Percentiles rank a stretch among this genome's conserved stretches.
phyloP scores from a whole-genome alignment of 2,329 filamentous ascomycete genomes.

The Blumeriella jaapii region DNA sequence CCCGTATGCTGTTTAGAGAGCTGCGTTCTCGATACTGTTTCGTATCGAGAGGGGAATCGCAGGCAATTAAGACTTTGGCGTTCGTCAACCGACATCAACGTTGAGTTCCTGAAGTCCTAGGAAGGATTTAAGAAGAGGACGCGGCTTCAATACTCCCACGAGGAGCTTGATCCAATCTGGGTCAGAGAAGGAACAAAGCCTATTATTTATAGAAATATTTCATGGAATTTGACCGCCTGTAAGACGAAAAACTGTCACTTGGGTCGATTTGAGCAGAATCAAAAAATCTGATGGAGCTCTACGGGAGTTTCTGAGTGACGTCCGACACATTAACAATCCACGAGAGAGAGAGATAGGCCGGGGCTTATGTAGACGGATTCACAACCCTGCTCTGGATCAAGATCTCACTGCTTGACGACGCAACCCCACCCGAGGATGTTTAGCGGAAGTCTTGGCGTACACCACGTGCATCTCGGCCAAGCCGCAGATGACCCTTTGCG shows the following conservation, averaged over 20 bases:
- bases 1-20: constrained; percentile 44
- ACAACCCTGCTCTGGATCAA: too few species aligned
- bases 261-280: neutral
- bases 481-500: constrained; percentile 11
- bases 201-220: too few species aligned
- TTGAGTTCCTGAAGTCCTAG: constrained; percentile 16
- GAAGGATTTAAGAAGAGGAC: constrained; percentile 2
- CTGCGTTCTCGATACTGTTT: constrained; percentile 44
- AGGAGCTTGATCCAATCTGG: neutral
- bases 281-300: neutral
- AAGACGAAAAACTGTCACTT: too few species aligned
- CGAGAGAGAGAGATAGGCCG: constrained; percentile 11
- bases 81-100: constrained; percentile 48
- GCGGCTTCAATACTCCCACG: constrained; percentile 11
- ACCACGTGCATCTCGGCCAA: constrained; percentile 9
- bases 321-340: constrained; percentile 4
- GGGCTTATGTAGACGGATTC: constrained; percentile 17
- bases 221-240: too few species aligned
- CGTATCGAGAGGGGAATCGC: constrained; percentile 43
- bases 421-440: too few species aligned
- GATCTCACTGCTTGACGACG: too few species aligned
- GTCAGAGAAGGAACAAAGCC: neutral
- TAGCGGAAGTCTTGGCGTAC: too few species aligned
- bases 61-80: constrained; percentile 41
- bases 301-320: too few species aligned